These are phyloP conservation scores for Pythium periplocum DNA, from an alignment of 352 stramenopile species.

Conservation along the genomic window DNA sequence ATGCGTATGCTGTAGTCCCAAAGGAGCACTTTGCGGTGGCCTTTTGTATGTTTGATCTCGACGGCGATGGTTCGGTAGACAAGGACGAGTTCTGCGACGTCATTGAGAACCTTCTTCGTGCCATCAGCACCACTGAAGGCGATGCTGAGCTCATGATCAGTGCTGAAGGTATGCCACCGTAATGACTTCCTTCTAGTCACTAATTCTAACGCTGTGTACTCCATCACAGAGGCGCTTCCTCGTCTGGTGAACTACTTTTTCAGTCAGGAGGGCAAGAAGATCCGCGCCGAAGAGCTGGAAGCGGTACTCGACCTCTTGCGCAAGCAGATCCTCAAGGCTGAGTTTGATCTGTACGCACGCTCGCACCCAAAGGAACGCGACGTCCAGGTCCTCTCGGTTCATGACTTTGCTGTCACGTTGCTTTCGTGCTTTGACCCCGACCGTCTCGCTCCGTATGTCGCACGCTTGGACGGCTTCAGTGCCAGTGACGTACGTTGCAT, in stretches of 20 bases:
- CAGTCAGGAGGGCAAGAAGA: slow-evolving; percentile 43
- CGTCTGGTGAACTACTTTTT: slow-evolving; percentile 66
- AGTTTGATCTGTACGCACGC: slow-evolving; percentile 72
- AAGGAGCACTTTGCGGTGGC: slow-evolving; percentile 74
- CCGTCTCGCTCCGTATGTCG: slow-evolving; percentile 47
- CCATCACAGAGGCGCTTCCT: slow-evolving; percentile 23
- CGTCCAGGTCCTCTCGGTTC: slow-evolving; percentile 48
- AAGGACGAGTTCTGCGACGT: slow-evolving; percentile 72
- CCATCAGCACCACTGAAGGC: slow-evolving; percentile 27
- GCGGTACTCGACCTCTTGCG: slow-evolving; percentile 42
- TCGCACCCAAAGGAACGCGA: slow-evolving; percentile 31
- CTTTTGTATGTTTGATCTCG: slow-evolving; percentile 79
- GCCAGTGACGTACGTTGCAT: slow-evolving; percentile 39
- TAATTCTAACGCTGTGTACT: no score
- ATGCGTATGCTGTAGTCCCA: slow-evolving; percentile 30
- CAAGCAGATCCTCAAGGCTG: slow-evolving; percentile 51
- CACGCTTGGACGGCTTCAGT: slow-evolving; percentile 51
- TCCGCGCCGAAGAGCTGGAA: slow-evolving; percentile 47
- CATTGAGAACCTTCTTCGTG: slow-evolving; percentile 53
- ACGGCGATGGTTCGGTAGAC: slow-evolving; percentile 66
- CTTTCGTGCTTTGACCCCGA: slow-evolving; percentile 71
- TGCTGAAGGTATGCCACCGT: slow-evolving; percentile 17
- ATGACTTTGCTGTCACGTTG: slow-evolving; percentile 76
- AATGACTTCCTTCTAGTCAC: neutral
- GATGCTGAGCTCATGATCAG: slow-evolving; percentile 21